A percentile compares a stretch with the other conserved stretches of the same genome.
Conservation (phyloP, 2,329 filamentous ascomycete genomes). For the Alternaria metachromatica region DNA sequence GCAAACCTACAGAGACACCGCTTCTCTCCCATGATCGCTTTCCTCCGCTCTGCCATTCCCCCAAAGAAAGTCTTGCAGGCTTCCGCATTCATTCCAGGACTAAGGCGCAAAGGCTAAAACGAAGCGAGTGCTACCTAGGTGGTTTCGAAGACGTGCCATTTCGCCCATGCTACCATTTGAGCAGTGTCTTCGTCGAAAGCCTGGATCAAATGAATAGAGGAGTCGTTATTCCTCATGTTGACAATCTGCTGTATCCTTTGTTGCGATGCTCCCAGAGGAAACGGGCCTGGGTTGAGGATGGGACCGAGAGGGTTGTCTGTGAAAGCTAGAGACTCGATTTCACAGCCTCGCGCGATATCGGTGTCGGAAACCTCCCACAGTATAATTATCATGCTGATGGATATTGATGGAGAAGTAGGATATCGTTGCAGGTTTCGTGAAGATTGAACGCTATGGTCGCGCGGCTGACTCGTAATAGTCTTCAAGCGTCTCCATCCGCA, state of each 20-base stretch:
- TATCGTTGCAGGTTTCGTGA: background rate
- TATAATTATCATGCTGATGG: constrained; percentile 27
- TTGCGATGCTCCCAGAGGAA: constrained; percentile 14
- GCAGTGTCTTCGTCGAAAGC: constrained; percentile 30
- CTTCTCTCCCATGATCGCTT: constrained; percentile 25
- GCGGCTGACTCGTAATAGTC: background rate
- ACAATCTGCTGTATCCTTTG: constrained; percentile 16
- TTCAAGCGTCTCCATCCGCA: background rate
- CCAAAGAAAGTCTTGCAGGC: constrained; percentile 36
- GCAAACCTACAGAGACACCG: constrained; percentile 34
- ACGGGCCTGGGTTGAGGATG: constrained; percentile 37
- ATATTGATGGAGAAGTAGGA: background rate
- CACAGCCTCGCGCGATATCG: constrained; percentile 30
- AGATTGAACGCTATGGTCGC: background rate
- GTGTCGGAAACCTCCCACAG: constrained; percentile 29
- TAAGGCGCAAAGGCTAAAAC: constrained; percentile 16
- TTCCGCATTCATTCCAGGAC: constrained; percentile 27
- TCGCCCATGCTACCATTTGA: constrained; percentile 37
- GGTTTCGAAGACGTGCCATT: constrained; percentile 39
- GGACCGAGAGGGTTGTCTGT: constrained; percentile 18
- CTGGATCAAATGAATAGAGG: constrained; percentile 25
- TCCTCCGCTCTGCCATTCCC: constrained; percentile 22
- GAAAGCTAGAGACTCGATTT: constrained; percentile 33
- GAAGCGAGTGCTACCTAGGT: constrained; percentile 18
- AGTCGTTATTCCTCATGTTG: constrained; percentile 18